Base-by-base conservation (phyloP, 2,329 filamentous ascomycete species). In the Aspergillus pseudoglaucus region DNA sequence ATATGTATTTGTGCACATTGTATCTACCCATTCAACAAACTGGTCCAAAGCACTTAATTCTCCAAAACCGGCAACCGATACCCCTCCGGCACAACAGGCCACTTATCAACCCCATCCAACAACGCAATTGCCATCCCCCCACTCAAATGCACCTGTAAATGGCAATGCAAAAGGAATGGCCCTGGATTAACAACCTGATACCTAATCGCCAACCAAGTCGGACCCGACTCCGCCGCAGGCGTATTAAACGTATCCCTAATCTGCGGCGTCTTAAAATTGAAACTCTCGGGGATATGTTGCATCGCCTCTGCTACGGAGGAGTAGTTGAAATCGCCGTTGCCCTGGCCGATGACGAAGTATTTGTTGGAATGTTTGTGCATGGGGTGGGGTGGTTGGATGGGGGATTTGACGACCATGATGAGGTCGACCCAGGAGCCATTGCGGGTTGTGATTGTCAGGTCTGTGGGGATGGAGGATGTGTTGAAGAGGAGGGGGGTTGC, bases 331-430 rank as follows among this genome's bases (percentile, higher is more conserved):
- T 53, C 47, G 0, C 79, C 78, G 0, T 54, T 55, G 2, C 80
- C 81, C 0, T 64, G 49, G 1, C 81, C 82, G 30, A 85, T 72
- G 17, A 75, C 64, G 55, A 73, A 83, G 66, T 78, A 80, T 59
- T 81, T 82, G 56, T 76, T 80, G 42, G 76, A 75, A 63, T 85
- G 82, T 67, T 83, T 83, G 71, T 85, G 82, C 44, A 85, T 78
- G 0, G 80, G 77, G 49, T 85, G 82, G 8, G 76, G 69, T 4
- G 75, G 79, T 56, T 80, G 76, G 6, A 75, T 66, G 4, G 64
- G 63, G 2, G 59, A 59, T n/a, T 62, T 59, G 2, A 75, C 65
- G 25, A 72, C 62, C 49, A 81, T 69, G 52, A 83, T 67, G n/a
- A 81, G 57, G 56, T 83, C 80, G 7, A 82, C 67, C 79, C 79